phyloP scores from a whole-genome alignment of 1,284 basidiomycete species.

The Sanghuangporus baumii region DNA sequence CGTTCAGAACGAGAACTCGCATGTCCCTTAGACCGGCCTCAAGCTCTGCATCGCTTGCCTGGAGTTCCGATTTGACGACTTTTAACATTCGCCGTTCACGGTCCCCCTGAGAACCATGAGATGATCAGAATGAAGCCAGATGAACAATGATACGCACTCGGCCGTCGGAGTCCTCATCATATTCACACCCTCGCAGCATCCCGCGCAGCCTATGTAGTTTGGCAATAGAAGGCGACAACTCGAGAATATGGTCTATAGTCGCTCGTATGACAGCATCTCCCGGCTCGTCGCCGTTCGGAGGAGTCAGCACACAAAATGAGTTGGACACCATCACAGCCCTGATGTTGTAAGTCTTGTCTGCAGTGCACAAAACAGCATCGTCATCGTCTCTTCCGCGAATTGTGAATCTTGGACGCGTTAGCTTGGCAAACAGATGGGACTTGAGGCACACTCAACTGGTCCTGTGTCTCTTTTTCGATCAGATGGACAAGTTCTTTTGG shows the following conservation, averaged over 20 bases:
- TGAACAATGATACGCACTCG: slow-evolving; percentile 37
- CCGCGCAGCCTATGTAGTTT: slow-evolving; percentile 62
- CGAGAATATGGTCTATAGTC: slow-evolving; percentile 71
- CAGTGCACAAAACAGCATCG: slow-evolving; percentile 85
- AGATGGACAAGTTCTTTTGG: slow-evolving; percentile 14
- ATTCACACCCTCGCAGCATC: slow-evolving; percentile 60
- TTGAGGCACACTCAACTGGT: not conserved
- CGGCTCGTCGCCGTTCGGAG: slow-evolving; percentile 35
- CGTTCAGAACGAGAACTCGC: slow-evolving; percentile 68
- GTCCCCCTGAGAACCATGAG: not conserved
- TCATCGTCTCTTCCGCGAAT: slow-evolving; percentile 80
- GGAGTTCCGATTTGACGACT: slow-evolving; percentile 58
- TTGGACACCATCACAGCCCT: slow-evolving; percentile 85
- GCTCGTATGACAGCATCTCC: slow-evolving; percentile 57
- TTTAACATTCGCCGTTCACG: slow-evolving; percentile 37
- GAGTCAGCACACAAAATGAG: slow-evolving; percentile 68
- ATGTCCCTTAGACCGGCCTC: slow-evolving; percentile 54
- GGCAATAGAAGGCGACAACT: slow-evolving; percentile 68
- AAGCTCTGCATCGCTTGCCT: slow-evolving; percentile 75
- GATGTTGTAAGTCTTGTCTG: slow-evolving; percentile 70
- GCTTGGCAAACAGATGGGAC: not conserved
- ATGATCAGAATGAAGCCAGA: slow-evolving; percentile 9
- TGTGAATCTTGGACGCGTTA: slow-evolving; percentile 42
- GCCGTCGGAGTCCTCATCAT: slow-evolving; percentile 51
- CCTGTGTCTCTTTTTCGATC: slow-evolving; percentile 2